Base-by-base conservation (phyloP, 129 eudicot species). In the Silybum marianum region DNA sequence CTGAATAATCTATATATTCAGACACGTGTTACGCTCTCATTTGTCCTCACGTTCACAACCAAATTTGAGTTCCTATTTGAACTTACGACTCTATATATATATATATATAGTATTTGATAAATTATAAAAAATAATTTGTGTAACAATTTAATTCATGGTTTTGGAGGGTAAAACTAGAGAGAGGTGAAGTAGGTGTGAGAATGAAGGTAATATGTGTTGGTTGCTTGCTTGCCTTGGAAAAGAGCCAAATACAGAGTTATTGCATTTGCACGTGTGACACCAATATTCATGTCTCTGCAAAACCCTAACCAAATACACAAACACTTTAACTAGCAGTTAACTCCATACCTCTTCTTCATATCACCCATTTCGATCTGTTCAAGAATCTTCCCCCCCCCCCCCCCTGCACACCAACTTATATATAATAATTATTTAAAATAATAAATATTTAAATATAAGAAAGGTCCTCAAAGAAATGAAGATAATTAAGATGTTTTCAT, bases 211-310 rank as follows among this genome's bases (percentile, higher is more conserved):
- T n/a, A 54, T 71, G 75, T 71, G 54, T n/a, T 48, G 19, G 62
- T 7, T 76, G 86, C 86, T 36, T 36, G 40, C 40, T 83, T 83
- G 86, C 86, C 86, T 83, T 83, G 86, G 82, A 77, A 83, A 83
- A 71, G 82, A 83, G 70, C 86, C 78, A 83, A 83, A 48, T 39
- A 71, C 86, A 71, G 86, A 83, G 78, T 30, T 46, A 78, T 71
- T 71, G 82, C 86, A 83, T 40, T 60, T 83, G 86, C 86, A 83
- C 86, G 86, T 83, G 86, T 83, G 86, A 77, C 82, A 18, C 74
- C 78, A 71, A 83, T 11, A 77, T 83, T 77, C 73, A 82, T 76
- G 86, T 71, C 78, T 58, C 70, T 26, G 63, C 78, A 82, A 51
- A 48, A 48, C 19, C 71, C 67, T 28, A 28, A 28, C 69, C 44